Evolutionary conservation across 805 yeast species (phyloP).

Genomic region (Wickerhamiella sergipiensis): DNA sequence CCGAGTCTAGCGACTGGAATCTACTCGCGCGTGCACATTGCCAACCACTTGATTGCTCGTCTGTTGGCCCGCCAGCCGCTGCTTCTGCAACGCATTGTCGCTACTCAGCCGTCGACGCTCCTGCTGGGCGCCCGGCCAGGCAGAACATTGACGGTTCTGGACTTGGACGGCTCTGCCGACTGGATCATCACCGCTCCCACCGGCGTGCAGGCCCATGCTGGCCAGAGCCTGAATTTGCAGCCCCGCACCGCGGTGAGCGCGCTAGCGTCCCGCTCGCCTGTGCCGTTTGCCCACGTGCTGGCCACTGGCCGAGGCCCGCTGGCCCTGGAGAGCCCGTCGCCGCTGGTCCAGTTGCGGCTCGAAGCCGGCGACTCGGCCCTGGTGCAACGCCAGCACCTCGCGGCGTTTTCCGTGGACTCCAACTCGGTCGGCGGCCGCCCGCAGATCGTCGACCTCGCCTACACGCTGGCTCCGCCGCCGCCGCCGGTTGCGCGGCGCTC

Average conservation of each 20-base stretch:
- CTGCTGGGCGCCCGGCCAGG: constrained; percentile 9
- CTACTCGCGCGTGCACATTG: constrained; percentile 10
- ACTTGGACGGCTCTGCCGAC: constrained; percentile 27
- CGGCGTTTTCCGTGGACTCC: constrained; percentile 28
- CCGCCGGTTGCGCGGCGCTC: neutral
- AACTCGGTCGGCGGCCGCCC: constrained; percentile 8
- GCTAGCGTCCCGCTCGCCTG: constrained; percentile 8
- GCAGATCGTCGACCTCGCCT: constrained; percentile 3
- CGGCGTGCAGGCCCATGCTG: constrained; percentile 35
- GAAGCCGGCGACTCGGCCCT: constrained; percentile 29
- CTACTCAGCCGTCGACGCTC: constrained; percentile 14
- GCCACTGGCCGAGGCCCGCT: constrained; percentile 34
- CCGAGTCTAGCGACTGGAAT: neutral
- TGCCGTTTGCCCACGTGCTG: constrained; percentile 22
- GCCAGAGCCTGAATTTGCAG: constrained; percentile 20
- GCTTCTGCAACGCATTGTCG: constrained; percentile 12
- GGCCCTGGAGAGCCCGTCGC: constrained; percentile 30
- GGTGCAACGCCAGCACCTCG: constrained; percentile 28
- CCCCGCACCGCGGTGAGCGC: constrained; percentile 18
- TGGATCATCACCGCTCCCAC: constrained; percentile 32
- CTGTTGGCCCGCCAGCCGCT: constrained; percentile 16
- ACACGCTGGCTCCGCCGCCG: constrained; percentile 1
- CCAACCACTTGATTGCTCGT: constrained; percentile 9
- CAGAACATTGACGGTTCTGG: constrained; percentile 24
- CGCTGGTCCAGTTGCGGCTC: constrained; percentile 28